Evolutionary conservation across 2,329 filamentous ascomycete genomes (phyloP).

Genomic region (Fusarium circinatum): DNA sequence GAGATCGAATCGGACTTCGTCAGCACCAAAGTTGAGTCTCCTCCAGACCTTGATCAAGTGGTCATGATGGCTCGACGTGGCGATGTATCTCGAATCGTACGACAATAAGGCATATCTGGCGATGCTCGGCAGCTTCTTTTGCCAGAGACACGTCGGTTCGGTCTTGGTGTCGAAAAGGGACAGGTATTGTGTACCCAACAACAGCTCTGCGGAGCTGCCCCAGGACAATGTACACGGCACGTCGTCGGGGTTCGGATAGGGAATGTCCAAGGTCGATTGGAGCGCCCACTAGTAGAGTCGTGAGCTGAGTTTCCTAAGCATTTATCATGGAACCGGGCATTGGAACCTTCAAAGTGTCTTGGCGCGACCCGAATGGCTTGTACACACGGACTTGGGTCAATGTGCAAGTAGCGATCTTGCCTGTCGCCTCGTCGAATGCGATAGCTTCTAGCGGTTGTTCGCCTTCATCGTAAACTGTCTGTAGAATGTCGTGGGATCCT

Average conservation of each 20-base stretch:
- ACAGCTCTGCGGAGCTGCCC: conserved; percentile 85
- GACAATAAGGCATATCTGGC: conserved; percentile 82
- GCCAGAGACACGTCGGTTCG: conserved; percentile 73
- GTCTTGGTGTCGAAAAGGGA: conserved; percentile 70
- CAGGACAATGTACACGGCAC: conserved; percentile 75
- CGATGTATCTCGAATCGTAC: conserved; percentile 87
- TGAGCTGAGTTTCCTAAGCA: conserved; percentile 33
- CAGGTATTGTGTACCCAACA: conserved; percentile 77
- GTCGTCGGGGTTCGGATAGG: conserved; percentile 37
- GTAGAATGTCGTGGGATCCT: conserved; percentile 78
- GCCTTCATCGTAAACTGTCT: conserved; percentile 92
- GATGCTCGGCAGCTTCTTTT: conserved; percentile 75
- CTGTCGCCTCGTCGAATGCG: conserved; percentile 81
- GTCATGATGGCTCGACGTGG: conserved; percentile 81
- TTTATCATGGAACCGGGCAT: background rate
- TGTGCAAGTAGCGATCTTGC: conserved; percentile 85
- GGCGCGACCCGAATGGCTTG: conserved; percentile 74
- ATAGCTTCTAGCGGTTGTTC: conserved; percentile 75
- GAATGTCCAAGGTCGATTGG: conserved; percentile 68
- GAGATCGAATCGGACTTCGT: conserved; percentile 89
- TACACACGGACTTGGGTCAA: conserved; percentile 77
- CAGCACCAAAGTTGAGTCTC: conserved; percentile 81
- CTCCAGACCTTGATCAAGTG: conserved; percentile 93
- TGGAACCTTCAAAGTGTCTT: conserved; percentile 78
- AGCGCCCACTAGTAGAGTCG: conserved; percentile 65